Base-by-base conservation (phyloP, 768 basidiomycete species). In the Paxillus ammoniavirescens region DNA sequence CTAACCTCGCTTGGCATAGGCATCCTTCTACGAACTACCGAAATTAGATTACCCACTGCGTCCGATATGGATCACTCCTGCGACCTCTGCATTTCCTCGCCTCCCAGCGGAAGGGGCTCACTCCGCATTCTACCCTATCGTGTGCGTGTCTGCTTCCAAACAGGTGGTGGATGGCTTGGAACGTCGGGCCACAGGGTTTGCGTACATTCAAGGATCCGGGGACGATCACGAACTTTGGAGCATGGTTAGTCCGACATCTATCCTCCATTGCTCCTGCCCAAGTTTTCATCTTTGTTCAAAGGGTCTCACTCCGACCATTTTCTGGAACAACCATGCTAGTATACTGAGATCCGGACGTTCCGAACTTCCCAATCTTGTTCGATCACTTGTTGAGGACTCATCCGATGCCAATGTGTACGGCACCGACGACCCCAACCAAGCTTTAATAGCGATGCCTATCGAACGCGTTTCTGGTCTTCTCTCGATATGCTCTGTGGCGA, bases 201-300 rank as follows among this genome's bases (percentile, higher is more conserved):
- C 84, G 18, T 98, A 98, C 65, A 82, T 98, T 8, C 94, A 96
- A 67, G 96, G 96, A 1, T 91, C 90, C 0, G 96, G 94, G 0
- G 96, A 98, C 62, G 96, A 98, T 62, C 92, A 95, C 63, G 94
- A 97, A 68, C 75, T 89, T 5, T 95, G 93, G 93, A 80, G 86
- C 28, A 81, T 82, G 82, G 90, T 89, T 51, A 30, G 75, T 65
- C 14, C 30, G 18, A 30, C 12, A 43, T 36, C 42, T 49, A 46
- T 2, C 28, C 36, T 42, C 68, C 30, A 12, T 30, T 17, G 38
- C 31, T 47, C 26, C 23, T 26, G 15, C 40, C 28, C 42, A 47
- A 35, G 35, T 5, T 35, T 35, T 28, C 44, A n/a, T 45, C 31
- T 4, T 17, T 36, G 41, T 40, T n/a, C 23, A 50, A 59, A 92